phyloP scores from a whole-genome alignment of 345 rosid species.

The Firmiana major region DNA sequence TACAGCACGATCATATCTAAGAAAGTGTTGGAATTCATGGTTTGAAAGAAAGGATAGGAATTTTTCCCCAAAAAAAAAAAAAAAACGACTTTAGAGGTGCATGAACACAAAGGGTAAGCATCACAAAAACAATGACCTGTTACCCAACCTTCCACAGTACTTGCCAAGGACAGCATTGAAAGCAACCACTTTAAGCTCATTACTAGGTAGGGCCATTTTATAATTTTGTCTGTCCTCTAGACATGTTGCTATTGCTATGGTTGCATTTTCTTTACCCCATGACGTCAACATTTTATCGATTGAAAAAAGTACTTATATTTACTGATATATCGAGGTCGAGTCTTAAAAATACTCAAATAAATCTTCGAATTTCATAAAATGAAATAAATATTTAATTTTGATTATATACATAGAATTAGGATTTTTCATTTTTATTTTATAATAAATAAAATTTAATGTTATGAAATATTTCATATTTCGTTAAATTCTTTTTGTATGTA shows the following conservation, averaged over 20 bases:
- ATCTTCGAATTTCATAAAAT: too few species aligned
- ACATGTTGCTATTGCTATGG: neutral
- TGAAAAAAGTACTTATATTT: neutral
- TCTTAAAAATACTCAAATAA: too few species aligned
- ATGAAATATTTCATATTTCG: too few species aligned
- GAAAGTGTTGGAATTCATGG: neutral
- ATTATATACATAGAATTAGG: too few species aligned
- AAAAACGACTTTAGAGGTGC: neutral
- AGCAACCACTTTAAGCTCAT: too few species aligned
- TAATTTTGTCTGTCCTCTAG: neutral
- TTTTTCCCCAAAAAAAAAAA: neutral
- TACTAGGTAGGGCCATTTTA: neutral
- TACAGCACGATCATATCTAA: neutral
- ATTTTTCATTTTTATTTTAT: too few species aligned
- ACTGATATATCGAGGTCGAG: too few species aligned
- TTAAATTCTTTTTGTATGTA: too few species aligned
- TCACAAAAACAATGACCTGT: neutral
- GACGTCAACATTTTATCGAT: neutral
- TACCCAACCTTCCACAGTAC: neutral
- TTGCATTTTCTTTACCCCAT: neutral
- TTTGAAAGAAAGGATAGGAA: neutral
- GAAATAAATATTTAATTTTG: too few species aligned
- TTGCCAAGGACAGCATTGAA: neutral
- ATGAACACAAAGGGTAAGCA: neutral
- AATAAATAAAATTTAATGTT: too few species aligned